A percentile compares a stretch with the other conserved stretches of the same genome.
Conservation (phyloP, 2,329 filamentous ascomycete species). For the Venturia oleaginea region DNA sequence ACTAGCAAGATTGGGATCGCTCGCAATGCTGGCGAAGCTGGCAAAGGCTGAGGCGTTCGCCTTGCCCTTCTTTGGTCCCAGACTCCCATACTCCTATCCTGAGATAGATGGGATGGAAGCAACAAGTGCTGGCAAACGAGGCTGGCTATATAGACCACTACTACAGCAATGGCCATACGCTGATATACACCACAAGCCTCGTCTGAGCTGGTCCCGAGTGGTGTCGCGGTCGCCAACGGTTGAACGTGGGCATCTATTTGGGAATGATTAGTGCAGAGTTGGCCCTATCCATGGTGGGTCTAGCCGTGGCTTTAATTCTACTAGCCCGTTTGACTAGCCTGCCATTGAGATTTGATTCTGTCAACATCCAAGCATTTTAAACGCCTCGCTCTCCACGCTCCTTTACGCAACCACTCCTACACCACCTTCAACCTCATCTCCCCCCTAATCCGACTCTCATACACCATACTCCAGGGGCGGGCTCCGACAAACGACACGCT, state of each 20-base stretch:
- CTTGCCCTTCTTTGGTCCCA: not conserved
- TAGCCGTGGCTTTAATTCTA: not conserved
- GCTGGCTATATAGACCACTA: not conserved
- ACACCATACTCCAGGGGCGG: not conserved
- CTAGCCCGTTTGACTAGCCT: not conserved
- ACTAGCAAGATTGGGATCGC: conserved; percentile 4
- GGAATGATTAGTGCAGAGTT: not conserved
- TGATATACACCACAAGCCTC: not conserved
- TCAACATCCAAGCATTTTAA: too few species aligned
- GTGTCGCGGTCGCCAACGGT: not conserved
- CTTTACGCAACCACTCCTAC: not conserved
- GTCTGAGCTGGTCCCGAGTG: not conserved
- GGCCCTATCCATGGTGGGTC: not conserved
- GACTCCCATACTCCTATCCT: not conserved
- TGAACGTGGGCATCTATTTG: not conserved
- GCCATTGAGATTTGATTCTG: not conserved
- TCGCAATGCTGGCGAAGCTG: not conserved
- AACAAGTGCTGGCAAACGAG: not conserved
- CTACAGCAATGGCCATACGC: not conserved
- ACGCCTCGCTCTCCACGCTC: not conserved
- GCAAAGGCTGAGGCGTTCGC: not conserved
- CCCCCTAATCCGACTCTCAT: not conserved
- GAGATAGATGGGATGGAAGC: not conserved
- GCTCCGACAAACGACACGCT: not conserved
- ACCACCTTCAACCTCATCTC: not conserved